Evolutionary conservation across 306 rosid species (phyloP).

Genomic region (Chamaecrista fasciculata): DNA sequence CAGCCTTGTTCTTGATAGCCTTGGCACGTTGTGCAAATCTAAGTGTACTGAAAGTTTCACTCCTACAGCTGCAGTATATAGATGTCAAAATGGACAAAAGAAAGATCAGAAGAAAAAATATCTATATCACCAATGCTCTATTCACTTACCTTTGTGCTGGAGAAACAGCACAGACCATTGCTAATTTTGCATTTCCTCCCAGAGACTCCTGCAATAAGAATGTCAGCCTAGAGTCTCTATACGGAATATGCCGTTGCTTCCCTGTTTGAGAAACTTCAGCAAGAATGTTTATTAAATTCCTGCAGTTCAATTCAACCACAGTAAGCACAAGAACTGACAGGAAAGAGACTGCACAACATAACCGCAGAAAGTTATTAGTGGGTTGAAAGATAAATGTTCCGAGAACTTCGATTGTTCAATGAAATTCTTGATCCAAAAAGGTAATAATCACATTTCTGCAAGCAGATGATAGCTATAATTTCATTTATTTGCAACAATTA

Average conservation of each 20-base stretch:
- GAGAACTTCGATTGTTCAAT: neutral
- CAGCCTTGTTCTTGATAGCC: conserved; percentile 95
- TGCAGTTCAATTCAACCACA: conserved; percentile 41
- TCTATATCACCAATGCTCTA: conserved; percentile 19
- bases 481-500: neutral
- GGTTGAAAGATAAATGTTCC: neutral
- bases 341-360: neutral
- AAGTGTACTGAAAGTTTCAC: conserved; percentile 94
- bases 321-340: conserved; percentile 27
- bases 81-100: conserved; percentile 28
- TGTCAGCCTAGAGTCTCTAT: conserved; percentile 94
- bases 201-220: conserved; percentile 96
- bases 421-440: conserved; percentile 18
- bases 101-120: conserved; percentile 19
- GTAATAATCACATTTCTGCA: neutral
- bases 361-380: neutral
- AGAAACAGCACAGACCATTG: conserved; percentile 99
- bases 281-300: conserved; percentile 97
- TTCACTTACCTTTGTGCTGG: conserved; percentile 77
- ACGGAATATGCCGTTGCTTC: conserved; percentile 96
- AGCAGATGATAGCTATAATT: neutral
- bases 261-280: conserved; percentile 99
- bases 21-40: conserved; percentile 98
- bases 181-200: conserved; percentile 97
- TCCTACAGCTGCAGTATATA: conserved; percentile 70